Evolutionary conservation across 2,329 filamentous ascomycete species (phyloP).

Genomic region (Fusarium guadeloupense): DNA sequence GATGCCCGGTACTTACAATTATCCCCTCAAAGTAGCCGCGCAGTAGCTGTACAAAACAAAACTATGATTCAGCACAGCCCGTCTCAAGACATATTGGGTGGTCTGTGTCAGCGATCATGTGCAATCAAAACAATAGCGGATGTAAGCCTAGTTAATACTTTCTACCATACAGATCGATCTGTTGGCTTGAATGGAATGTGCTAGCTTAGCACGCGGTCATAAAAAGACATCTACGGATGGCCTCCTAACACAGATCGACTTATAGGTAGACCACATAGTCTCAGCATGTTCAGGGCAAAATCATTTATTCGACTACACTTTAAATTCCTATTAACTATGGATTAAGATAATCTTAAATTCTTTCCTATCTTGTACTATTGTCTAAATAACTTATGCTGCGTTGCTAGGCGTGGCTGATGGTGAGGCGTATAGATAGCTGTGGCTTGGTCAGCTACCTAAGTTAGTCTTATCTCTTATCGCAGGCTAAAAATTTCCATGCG

Average conservation of each 20-base stretch:
- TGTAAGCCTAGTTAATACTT: conserved; percentile 13
- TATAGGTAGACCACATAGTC: too few relatives aligned
- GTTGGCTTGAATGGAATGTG: neutral
- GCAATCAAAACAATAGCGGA: conserved; percentile 1
- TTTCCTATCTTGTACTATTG: too few relatives aligned
- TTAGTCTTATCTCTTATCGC: conserved; percentile 32
- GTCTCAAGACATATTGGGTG: neutral
- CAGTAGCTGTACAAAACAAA: neutral
- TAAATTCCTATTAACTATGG: too few relatives aligned
- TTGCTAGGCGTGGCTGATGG: neutral
- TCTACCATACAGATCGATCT: neutral
- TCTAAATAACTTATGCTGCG: too few relatives aligned
- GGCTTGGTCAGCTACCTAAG: neutral
- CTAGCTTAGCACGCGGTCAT: too few relatives aligned
- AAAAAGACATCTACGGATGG: too few relatives aligned
- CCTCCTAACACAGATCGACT: too few relatives aligned
- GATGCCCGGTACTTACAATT: too few relatives aligned
- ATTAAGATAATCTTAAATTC: too few relatives aligned
- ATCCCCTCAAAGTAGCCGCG: neutral
- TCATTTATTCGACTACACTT: too few relatives aligned
- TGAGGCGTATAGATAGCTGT: neutral
- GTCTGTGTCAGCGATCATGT: conserved; percentile 24
- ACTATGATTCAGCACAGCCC: neutral
- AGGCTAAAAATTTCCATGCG: conserved; percentile 19
- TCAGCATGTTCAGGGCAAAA: too few relatives aligned